Evolutionary conservation across 2,329 filamentous ascomycete species (phyloP).

Genomic region (Apiospora malaysiana): DNA sequence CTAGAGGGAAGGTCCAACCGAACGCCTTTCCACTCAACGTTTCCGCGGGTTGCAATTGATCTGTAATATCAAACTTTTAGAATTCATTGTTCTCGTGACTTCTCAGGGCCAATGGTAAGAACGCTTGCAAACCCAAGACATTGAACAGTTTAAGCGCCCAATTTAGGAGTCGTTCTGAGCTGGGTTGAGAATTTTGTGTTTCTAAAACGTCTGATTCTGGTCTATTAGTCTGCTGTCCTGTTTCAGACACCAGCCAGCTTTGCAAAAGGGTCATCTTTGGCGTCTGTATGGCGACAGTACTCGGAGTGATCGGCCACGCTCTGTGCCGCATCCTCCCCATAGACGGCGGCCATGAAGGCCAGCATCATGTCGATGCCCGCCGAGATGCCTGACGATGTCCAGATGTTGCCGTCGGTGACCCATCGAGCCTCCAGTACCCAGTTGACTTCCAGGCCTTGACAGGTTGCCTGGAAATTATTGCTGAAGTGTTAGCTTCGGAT

Average conservation of each 20-base stretch:
- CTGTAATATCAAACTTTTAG: too few species aligned
- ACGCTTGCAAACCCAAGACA: too few species aligned
- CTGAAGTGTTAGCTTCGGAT: neutral
- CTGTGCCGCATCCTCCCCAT: slow-evolving; percentile 56
- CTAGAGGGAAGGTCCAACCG: too few species aligned
- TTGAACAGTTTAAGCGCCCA: too few species aligned
- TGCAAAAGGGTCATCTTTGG: slow-evolving; percentile 61
- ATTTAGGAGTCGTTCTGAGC: too few species aligned
- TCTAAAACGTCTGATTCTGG: neutral
- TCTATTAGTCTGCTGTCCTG: too few species aligned
- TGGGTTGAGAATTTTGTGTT: neutral
- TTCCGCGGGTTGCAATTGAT: too few species aligned
- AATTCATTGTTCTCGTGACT: too few species aligned
- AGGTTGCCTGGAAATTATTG: slow-evolving; percentile 36
- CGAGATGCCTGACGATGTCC: slow-evolving; percentile 65
- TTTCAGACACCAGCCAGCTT: slow-evolving; percentile 8
- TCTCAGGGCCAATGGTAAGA: too few species aligned
- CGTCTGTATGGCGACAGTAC: slow-evolving; percentile 60
- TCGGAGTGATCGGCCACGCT: slow-evolving; percentile 58
- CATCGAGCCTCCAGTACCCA: slow-evolving; percentile 69
- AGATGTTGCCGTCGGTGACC: slow-evolving; percentile 70
- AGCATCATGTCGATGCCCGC: slow-evolving; percentile 66
- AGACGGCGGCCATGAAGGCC: slow-evolving; percentile 60
- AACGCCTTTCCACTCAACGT: too few species aligned
- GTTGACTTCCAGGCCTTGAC: slow-evolving; percentile 54